These are phyloP conservation scores for Mucuna pruriens DNA, from an alignment of 306 rosid species.

Conservation along the genomic window DNA sequence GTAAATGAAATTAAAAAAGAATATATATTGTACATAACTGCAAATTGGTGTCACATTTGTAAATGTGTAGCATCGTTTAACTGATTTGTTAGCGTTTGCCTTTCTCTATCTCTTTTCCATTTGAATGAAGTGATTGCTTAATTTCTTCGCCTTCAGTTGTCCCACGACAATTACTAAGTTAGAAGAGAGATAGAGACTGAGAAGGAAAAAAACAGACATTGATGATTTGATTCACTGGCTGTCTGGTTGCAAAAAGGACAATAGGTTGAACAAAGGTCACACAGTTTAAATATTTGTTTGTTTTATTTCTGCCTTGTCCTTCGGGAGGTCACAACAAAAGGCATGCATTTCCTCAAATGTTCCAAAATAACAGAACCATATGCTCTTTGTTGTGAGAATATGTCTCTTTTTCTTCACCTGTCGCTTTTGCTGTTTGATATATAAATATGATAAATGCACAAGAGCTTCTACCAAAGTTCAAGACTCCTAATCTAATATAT, in stretches of 20 bases:
- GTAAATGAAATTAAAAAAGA: background rate
- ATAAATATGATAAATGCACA: background rate
- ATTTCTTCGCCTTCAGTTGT: background rate
- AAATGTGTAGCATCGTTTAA: background rate
- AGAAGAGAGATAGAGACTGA: background rate
- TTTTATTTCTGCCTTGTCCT: background rate
- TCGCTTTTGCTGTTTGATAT: background rate
- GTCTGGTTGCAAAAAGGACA: background rate
- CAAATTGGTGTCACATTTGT: background rate
- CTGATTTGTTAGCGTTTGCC: background rate
- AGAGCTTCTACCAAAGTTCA: background rate
- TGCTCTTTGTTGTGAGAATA: background rate
- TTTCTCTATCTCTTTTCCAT: background rate
- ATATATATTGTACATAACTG: background rate
- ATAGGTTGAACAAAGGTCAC: background rate
- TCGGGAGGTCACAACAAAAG: background rate
- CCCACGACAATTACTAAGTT: background rate
- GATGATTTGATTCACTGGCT: background rate
- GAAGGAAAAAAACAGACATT: slow-evolving; percentile 3
- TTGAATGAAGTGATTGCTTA: background rate
- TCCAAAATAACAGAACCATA: background rate
- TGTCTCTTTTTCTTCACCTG: background rate
- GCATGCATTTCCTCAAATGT: background rate
- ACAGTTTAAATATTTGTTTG: background rate
- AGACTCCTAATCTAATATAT: too few relatives aligned